Conservation (phyloP, 805 yeast genomes). For the Candida multigemmis region DNA sequence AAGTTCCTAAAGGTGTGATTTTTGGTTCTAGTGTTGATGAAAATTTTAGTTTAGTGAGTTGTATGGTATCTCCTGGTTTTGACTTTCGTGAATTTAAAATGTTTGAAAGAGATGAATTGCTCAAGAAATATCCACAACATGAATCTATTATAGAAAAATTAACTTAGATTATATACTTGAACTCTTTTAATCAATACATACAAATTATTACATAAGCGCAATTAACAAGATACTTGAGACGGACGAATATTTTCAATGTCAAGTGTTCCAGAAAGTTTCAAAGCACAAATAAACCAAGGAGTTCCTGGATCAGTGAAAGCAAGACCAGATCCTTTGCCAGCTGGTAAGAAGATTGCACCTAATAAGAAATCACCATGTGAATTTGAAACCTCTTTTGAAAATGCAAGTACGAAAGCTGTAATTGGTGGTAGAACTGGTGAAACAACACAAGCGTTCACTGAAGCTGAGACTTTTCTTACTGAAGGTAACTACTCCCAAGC, state of each 20-base stretch:
- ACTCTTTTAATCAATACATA: too few species aligned
- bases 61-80: slow-evolving; percentile 16
- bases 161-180: too few species aligned
- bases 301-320: slow-evolving; percentile 6
- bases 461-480: slow-evolving; percentile 3
- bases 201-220: too few species aligned
- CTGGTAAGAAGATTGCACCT: slow-evolving; percentile 5
- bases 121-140: slow-evolving; percentile 9
- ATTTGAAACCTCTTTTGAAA: slow-evolving; percentile 3
- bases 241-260: slow-evolving; percentile 1
- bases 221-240: neutral
- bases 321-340: slow-evolving; percentile 6
- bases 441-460: slow-evolving; percentile 3
- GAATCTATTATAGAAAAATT: slow-evolving; percentile 8
- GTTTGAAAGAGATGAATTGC: slow-evolving; percentile 8
- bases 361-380: slow-evolving; percentile 5
- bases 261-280: slow-evolving; percentile 5
- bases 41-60: slow-evolving; percentile 12
- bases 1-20: slow-evolving; percentile 12
- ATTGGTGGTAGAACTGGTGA: slow-evolving; percentile 4
- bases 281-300: slow-evolving; percentile 6
- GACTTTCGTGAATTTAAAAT: slow-evolving; percentile 12
- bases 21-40: slow-evolving; percentile 13
- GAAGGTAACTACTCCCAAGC: slow-evolving; percentile 4
- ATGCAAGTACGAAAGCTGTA: slow-evolving; percentile 3